Evolutionary conservation across 2,329 filamentous ascomycete species (phyloP), one percentile per base, ranked within the genome.

Genomic region (Bisporella sp.): DNA sequence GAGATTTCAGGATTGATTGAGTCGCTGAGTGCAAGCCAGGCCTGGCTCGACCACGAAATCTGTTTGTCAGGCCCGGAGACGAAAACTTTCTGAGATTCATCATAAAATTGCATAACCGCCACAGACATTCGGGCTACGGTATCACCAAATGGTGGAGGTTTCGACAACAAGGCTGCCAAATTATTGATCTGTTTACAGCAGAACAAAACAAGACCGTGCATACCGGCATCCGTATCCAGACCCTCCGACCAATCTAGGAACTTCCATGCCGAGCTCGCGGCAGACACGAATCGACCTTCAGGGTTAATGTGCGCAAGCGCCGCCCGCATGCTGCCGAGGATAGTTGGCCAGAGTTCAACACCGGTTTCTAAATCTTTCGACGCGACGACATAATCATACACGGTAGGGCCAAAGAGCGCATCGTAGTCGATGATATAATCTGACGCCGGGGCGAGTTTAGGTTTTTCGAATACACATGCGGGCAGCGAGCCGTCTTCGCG

Each of bases 361-460:
- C 60, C 66, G 0, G 63, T 57, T 6, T 60, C 54, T 6, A 54
- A 40, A 41, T 69, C 66, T 4, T 62, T 61, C 1, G 65, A 66
- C 6, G 62, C 63, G 9, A 58, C 51, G 4, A 62, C 58, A 47
- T 68, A 68, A 51, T 69, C 66, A 7, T 63, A 59, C 6, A 66
- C 60, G 4, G 62, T 64, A 33, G 59, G 55, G 6, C 59, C 62
- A 47, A 68, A 68, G 11, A 69, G 57, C 1, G 64, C 63, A 44
- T 69, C 66, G 52, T 68, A 69, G 51, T 69, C 66, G 8, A 68
- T 60, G 31, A 69, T 67, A 48, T 68, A 69, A 43, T 68, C 66
- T 2, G 62, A 57, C 1, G 63, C 63, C 1, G 64, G 54, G 4
- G 56, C 50, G 5, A 68, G 55, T 21, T 52, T 59, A 21, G 21